phyloP scores from a whole-genome alignment of 73 alveolate species.

The Stentor roeselii region DNA sequence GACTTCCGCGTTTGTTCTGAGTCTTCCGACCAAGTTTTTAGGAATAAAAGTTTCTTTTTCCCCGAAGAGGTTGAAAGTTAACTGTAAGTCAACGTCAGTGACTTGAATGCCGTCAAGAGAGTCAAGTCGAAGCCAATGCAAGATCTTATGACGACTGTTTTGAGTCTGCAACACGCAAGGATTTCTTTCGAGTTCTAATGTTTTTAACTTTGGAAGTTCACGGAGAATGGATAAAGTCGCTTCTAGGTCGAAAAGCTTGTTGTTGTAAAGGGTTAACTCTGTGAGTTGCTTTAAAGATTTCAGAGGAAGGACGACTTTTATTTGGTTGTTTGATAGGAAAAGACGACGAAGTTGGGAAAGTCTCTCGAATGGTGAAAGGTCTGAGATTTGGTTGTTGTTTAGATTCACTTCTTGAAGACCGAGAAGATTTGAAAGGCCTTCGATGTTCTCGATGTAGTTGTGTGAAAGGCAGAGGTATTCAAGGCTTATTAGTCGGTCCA shows the following conservation, averaged over 20 bases:
- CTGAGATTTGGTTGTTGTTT: background rate
- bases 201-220: constrained; percentile 18
- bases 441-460: background rate
- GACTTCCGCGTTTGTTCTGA: background rate
- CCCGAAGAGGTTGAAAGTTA: background rate
- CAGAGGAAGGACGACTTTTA: background rate
- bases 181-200: constrained; percentile 1
- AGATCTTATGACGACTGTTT: background rate
- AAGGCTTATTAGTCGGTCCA: background rate
- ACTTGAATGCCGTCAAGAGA: background rate
- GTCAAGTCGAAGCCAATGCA: background rate
- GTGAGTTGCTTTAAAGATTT: background rate
- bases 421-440: background rate
- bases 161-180: constrained; percentile 18
- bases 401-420: constrained; percentile 14
- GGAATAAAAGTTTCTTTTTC: background rate
- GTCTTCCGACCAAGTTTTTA: constrained; percentile 22
- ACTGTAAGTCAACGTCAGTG: constrained; percentile 15
- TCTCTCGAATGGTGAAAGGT: background rate
- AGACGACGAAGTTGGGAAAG: constrained; percentile 27
- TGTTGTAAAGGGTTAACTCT: background rate
- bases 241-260: constrained; percentile 15
- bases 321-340: constrained; percentile 10
- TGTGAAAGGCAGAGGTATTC: constrained; percentile 7
- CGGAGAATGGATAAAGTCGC: background rate